Percentiles rank a stretch among this genome's conserved stretches.
Evolutionary conservation across 805 yeast species (phyloP).

Genomic region (Candida boidinii): DNA sequence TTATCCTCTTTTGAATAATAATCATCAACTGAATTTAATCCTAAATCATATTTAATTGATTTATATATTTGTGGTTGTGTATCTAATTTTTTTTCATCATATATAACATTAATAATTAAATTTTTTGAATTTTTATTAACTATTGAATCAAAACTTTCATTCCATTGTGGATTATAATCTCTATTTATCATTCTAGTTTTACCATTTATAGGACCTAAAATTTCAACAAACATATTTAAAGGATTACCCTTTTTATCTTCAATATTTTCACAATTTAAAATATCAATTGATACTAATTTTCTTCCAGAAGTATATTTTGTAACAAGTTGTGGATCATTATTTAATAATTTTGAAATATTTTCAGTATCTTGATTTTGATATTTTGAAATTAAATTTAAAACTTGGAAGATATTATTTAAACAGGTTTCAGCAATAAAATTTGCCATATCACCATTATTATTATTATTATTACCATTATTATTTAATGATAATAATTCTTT

Average conservation of each 20-base stretch:
- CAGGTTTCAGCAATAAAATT: conserved; percentile 14
- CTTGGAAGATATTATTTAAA: conserved; percentile 19
- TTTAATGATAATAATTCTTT: conserved; percentile 5
- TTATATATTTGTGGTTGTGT: too few relatives aligned
- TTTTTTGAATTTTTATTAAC: too few relatives aligned
- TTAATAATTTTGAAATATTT: conserved; percentile 4
- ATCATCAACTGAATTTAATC: conserved; percentile 6
- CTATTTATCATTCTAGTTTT: conserved; percentile 59
- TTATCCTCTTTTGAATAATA: conserved; percentile 11
- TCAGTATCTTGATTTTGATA: conserved; percentile 7
- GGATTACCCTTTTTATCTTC: conserved; percentile 23
- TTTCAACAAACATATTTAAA: conserved; percentile 14
- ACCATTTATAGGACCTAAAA: conserved; percentile 16
- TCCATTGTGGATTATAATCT: conserved; percentile 72
- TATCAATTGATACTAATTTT: conserved; percentile 1
- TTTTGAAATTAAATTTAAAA: conserved; percentile 10
- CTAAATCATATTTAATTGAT: conserved; percentile 8
- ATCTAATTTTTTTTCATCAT: neutral
- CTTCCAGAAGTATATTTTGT: neutral
- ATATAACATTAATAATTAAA: too few relatives aligned
- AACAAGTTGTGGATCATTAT: conserved; percentile 9
- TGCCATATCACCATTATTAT: conserved; percentile 10
- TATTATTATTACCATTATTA: conserved; percentile 8
- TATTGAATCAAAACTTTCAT: conserved; percentile 30
- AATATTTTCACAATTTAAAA: conserved; percentile 21